These are phyloP conservation scores for Yamadazyma jaroonii DNA, from an alignment of 1,139 yeast genomes.

Conservation along the genomic window DNA sequence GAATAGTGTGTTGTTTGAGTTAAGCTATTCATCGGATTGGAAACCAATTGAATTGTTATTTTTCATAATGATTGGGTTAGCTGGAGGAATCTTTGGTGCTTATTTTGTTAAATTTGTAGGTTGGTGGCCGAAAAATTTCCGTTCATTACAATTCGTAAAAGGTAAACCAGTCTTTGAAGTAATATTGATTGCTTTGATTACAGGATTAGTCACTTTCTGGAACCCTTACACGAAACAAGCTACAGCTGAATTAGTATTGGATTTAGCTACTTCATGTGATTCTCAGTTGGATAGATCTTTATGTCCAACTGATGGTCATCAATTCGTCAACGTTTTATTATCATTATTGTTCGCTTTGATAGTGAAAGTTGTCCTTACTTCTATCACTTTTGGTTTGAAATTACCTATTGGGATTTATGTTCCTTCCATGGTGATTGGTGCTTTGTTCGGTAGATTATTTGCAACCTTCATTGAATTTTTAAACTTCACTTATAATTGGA, in stretches of 20 bases:
- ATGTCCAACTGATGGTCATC: conserved; percentile 37
- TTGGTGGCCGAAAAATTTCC: conserved; percentile 49
- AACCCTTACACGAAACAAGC: conserved; percentile 55
- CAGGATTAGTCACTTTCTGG: conserved; percentile 50
- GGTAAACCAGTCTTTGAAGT: conserved; percentile 50
- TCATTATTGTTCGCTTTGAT: conserved; percentile 42
- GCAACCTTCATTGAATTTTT: conserved; percentile 48
- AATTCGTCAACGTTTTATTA: conserved; percentile 32
- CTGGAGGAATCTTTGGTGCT: conserved; percentile 62
- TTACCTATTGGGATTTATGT: conserved; percentile 68
- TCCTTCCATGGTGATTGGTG: conserved; percentile 70
- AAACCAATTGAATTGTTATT: conserved; percentile 44
- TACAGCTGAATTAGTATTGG: conserved; percentile 50
- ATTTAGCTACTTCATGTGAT: conserved; percentile 52
- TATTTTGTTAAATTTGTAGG: conserved; percentile 47
- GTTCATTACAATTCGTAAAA: conserved; percentile 31
- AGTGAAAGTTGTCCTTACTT: conserved; percentile 47
- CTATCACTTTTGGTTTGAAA: conserved; percentile 58
- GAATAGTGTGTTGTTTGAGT: conserved; percentile 57
- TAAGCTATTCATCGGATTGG: conserved; percentile 58
- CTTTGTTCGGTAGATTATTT: conserved; percentile 56
- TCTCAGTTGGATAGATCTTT: conserved; percentile 27
- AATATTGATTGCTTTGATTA: conserved; percentile 41
- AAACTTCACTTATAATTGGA: conserved; percentile 22
- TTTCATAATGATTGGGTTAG: conserved; percentile 50